Evolutionary conservation across 2,329 filamentous ascomycete species (phyloP), one percentile per base, ranked within the genome.

Genomic region (Plectosphaerella plurivora): DNA sequence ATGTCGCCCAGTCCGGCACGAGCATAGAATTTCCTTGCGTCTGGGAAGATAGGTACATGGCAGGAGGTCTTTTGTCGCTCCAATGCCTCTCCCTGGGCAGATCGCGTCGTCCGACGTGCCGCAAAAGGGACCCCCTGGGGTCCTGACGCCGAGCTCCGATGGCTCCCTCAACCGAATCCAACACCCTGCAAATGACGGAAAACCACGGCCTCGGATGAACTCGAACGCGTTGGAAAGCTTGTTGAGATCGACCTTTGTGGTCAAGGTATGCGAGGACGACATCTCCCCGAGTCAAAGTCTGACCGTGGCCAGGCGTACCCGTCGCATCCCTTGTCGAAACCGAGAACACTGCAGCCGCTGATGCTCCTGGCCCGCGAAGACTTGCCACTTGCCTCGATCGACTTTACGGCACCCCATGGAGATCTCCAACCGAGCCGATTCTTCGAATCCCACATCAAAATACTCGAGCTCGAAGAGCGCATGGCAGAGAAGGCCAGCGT

Each of bases 401-500:
- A 88, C 61, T 73, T 84, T 39, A 66, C 72, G 20, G 67, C 73
- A 11, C 75, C 77, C 10, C 71, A 72, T 37, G 76, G 74, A 58
- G 76, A 77, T 18, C 72, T 83, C 20, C 72, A 77, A 14, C 72
- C 71, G 22, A 78, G 76, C 47, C 79, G 79, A 48, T 73, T 80
- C 45, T 87, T 83, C 63, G 81, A 85, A 59, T 81, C 82, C 8
- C 74, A 78, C 57, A 75, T 88, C 59, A 80, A 81, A 56, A 80
- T 85, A 52, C 70, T 88, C 54, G 84, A 88, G 56, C 75, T 83
- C 41, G 82, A 84, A 66, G 78, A 73, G 51, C 82, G 81, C n/a
- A 74, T 82, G 60, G 78, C 77, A 53, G 76, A 72, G 18, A 67
- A 69, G 11, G 73, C 78, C 14, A 78, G 77, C 53, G 71, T 89